Conservation (phyloP, 106 monocot species). For the Dactylorhiza incarnata region DNA sequence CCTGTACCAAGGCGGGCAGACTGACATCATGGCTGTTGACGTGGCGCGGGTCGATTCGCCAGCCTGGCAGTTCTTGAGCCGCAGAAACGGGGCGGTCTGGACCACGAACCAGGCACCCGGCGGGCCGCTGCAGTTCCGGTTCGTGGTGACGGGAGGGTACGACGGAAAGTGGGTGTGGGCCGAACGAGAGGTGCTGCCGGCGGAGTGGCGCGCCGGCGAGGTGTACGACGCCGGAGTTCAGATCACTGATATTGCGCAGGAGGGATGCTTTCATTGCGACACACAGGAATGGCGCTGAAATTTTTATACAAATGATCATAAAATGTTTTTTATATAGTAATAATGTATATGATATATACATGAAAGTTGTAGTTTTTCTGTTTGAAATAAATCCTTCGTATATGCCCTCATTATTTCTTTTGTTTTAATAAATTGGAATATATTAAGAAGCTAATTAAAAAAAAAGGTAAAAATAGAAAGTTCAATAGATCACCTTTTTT, state of each 20-base stretch:
- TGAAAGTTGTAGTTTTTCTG: too few relatives aligned
- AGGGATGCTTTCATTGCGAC: constrained; percentile 66
- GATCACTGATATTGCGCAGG: constrained; percentile 72
- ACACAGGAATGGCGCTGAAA: constrained; percentile 11
- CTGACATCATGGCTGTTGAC: constrained; percentile 64
- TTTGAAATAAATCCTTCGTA: too few relatives aligned
- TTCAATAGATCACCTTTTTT: too few relatives aligned
- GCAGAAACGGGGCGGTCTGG: constrained; percentile 62
- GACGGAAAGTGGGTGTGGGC: constrained; percentile 92
- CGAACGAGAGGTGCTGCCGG: constrained; percentile 45
- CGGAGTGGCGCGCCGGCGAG: constrained; percentile 48
- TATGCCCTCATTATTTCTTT: too few relatives aligned
- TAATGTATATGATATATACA: too few relatives aligned
- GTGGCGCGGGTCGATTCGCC: constrained; percentile 32
- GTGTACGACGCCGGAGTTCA: constrained; percentile 70
- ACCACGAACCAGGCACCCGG: constrained; percentile 36
- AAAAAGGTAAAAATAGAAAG: too few relatives aligned
- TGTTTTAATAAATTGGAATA: too few relatives aligned
- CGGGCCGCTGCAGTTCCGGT: constrained; percentile 69
- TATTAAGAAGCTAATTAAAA: too few relatives aligned
- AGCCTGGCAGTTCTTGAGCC: constrained; percentile 60
- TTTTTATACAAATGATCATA: too few relatives aligned
- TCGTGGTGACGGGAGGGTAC: constrained; percentile 73
- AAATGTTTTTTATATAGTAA: too few relatives aligned
- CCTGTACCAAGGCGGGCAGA: constrained; percentile 83